Evolutionary conservation across 176 grass and related monocot genomes (phyloP).

Genomic region (Melocanna baccifera): DNA sequence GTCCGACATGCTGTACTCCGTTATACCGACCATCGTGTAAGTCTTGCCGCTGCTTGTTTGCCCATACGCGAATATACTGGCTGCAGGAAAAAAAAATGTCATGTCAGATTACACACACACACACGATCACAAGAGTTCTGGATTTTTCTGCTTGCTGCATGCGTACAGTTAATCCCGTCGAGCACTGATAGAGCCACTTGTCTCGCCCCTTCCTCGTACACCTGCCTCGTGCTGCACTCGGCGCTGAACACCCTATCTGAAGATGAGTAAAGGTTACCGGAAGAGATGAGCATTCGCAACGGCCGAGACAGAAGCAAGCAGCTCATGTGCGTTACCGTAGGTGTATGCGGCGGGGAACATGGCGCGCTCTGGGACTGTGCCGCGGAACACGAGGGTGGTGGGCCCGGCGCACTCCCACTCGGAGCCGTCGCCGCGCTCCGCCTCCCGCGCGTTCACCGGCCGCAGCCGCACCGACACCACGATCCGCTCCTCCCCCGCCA

Average conservation of each 20-base stretch:
- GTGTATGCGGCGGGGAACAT: conserved; percentile 61
- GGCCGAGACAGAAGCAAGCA: background rate
- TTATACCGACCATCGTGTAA: conserved; percentile 92
- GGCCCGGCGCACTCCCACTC: conserved; percentile 73
- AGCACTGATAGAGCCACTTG: conserved; percentile 80
- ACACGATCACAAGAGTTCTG: background rate
- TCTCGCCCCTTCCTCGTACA: conserved; percentile 83
- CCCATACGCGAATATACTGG: conserved; percentile 90
- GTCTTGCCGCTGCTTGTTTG: conserved; percentile 98
- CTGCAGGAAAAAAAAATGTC: conserved; percentile 28
- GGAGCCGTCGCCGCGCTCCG: conserved; percentile 53
- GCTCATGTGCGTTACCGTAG: conserved; percentile 38
- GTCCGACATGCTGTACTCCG: conserved; percentile 65
- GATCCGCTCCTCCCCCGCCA: conserved; percentile 61
- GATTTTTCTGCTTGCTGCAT: background rate
- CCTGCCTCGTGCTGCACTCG: conserved; percentile 58
- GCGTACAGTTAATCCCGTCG: conserved; percentile 80
- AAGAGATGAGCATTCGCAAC: background rate
- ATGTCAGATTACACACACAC: background rate
- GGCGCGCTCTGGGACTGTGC: conserved; percentile 62
- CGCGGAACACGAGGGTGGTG: conserved; percentile 69
- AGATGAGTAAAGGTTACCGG: background rate
- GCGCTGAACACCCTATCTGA: conserved; percentile 81
- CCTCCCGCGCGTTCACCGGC: conserved; percentile 64
- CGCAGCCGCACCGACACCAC: conserved; percentile 77